Base-by-base conservation (phyloP, 2,329 filamentous ascomycete genomes). In the Neofusicoccum umdonicola region DNA sequence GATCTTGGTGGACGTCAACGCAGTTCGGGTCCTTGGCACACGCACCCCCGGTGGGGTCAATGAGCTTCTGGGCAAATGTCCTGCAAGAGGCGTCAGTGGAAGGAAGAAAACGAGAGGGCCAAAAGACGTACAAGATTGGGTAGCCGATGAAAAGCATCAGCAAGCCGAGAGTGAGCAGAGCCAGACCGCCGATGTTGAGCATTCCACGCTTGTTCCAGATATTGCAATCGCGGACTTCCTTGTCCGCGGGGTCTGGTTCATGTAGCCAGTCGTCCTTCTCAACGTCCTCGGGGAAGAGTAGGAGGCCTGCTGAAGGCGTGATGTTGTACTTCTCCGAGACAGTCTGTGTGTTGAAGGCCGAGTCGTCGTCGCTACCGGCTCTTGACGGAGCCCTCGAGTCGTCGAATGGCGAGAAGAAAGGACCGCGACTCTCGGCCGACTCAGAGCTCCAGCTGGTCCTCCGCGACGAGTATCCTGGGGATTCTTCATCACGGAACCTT, bases 291-390 rank as follows among this genome's bases (percentile, higher is more conserved):
- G 88, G 89, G 69, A 88, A 91, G 19, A 91, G 77, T 45, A 91
- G 73, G 61, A 91, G 76, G 5, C 87, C 87, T 13, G 87, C 85
- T 2, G 87, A 88, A 0, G 89, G 88, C 73, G 86, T 81, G 62
- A 91, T 90, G 71, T 90, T 90, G 75, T 88, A 91, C 75, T 91
- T 91, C 71, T 90, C 87, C 15, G 87, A 87, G 3, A 91, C 88
- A 1, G 88, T 90, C 77, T 91, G 88, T 0, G 88, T 91, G 71
- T 90, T 91, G 62, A 90, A 60, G 11, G 50, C 77, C 70, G 83
- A 81, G 19, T 88, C 84, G 31, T 89, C 87, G 51, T 90, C 86
- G 70, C 86, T 89, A n/a, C 82, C 85, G 19, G 84, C 80, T 66
- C 84, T 78, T 57, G 87, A 89, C 2, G 84, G 83, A 12, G 83